Percentiles rank a stretch among this genome's conserved stretches.
Evolutionary conservation across 2,329 filamentous ascomycete species (phyloP).

Genomic region (Alternaria arbusti): DNA sequence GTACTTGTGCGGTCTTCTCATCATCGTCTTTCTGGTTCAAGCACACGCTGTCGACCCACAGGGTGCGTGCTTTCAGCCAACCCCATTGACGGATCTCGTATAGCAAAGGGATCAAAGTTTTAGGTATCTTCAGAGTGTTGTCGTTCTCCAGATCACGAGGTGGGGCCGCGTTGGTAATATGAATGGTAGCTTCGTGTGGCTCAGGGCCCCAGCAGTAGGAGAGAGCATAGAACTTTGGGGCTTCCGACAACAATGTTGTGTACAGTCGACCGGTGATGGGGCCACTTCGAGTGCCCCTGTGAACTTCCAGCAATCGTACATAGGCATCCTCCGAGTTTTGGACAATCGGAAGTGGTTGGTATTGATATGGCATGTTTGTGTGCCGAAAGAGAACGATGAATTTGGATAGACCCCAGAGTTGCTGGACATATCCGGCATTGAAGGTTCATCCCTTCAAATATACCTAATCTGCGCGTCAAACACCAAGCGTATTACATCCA

Average conservation of each 20-base stretch:
- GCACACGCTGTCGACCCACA: not conserved
- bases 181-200: not conserved
- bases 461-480: not conserved
- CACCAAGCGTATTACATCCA: not conserved
- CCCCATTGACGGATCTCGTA: not conserved
- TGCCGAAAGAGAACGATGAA: not conserved
- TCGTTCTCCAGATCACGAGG: not conserved
- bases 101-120: not conserved
- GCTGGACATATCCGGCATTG: not conserved
- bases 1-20: not conserved
- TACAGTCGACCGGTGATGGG: not conserved
- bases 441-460: not conserved
- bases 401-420: not conserved
- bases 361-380: not conserved
- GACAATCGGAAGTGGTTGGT: not conserved
- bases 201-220: not conserved
- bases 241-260: not conserved
- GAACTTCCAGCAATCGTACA: not conserved
- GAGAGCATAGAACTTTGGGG: not conserved
- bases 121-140: not conserved
- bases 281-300: not conserved
- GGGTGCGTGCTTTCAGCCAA: not conserved
- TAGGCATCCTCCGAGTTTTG: not conserved
- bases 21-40: not conserved
- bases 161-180: not conserved